Conservation (phyloP, 768 basidiomycete species). For the Tylopilus balloui region DNA sequence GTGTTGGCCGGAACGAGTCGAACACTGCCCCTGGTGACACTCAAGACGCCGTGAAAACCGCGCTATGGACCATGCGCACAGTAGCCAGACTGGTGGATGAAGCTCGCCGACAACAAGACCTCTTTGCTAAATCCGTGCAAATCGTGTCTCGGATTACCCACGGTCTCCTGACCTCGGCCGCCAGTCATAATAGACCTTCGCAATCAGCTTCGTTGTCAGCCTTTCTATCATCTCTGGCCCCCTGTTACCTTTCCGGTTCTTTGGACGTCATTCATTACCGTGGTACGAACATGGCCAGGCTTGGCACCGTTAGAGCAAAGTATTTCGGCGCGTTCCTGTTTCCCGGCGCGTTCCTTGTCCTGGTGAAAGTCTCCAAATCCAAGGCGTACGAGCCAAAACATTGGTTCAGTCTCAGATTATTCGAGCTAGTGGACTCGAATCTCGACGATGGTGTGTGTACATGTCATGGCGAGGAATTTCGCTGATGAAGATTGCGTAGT, state of each 20-base stretch:
- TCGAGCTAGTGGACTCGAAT: conserved; percentile 63
- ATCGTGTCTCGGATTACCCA: conserved; percentile 63
- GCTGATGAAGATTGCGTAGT: conserved; percentile 40
- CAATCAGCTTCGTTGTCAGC: conserved; percentile 41
- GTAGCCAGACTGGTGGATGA: conserved; percentile 80
- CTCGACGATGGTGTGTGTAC: conserved; percentile 71
- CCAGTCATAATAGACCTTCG: conserved; percentile 27
- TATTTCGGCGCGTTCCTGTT: conserved; percentile 92
- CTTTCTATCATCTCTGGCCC: conserved; percentile 75
- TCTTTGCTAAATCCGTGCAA: conserved; percentile 59
- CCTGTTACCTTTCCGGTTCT: conserved; percentile 77
- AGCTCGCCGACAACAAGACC: conserved; percentile 64
- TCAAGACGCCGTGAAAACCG: conserved; percentile 33
- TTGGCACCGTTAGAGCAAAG: conserved; percentile 63
- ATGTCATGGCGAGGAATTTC: background rate
- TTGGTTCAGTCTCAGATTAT: conserved; percentile 78
- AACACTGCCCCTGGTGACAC: background rate
- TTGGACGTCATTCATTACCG: conserved; percentile 81
- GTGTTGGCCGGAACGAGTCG: background rate
- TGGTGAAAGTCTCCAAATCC: conserved; percentile 81
- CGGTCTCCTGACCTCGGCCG: conserved; percentile 27
- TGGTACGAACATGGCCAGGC: conserved; percentile 38
- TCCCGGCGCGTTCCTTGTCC: conserved; percentile 74
- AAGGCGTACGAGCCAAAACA: conserved; percentile 82
- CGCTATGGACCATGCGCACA: conserved; percentile 66